Evolutionary conservation across 2,329 filamentous ascomycete genomes (phyloP).

Genomic region (Aspergillus uvarum): DNA sequence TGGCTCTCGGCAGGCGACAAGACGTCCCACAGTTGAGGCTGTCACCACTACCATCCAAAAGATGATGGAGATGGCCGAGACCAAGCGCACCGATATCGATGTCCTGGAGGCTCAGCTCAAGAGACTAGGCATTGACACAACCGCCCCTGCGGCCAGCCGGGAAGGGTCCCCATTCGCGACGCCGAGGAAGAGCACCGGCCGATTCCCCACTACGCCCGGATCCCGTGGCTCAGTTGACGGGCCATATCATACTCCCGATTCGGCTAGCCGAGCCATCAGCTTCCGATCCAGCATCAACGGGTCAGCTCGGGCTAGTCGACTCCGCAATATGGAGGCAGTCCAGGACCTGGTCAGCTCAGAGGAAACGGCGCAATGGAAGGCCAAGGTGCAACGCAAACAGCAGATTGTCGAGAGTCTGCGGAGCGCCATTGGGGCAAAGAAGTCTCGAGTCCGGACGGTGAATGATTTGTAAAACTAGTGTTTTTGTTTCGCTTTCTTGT

Average conservation of each 20-base stretch:
- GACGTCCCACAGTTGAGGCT: slow-evolving; percentile 82
- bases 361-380: slow-evolving; percentile 37
- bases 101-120: slow-evolving; percentile 84
- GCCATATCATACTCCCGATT: slow-evolving; percentile 45
- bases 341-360: slow-evolving; percentile 27
- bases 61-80: slow-evolving; percentile 90
- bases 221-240: slow-evolving; percentile 35
- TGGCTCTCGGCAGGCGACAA: slow-evolving; percentile 31
- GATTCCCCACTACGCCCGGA: slow-evolving; percentile 39
- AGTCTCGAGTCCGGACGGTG: slow-evolving; percentile 33
- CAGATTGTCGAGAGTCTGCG: slow-evolving; percentile 38
- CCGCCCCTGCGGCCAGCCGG: slow-evolving; percentile 27
- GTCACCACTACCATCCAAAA: slow-evolving; percentile 88
- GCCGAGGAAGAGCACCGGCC: slow-evolving; percentile 33
- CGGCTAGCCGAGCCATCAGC: slow-evolving; percentile 30
- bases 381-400: slow-evolving; percentile 37
- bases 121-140: slow-evolving; percentile 58
- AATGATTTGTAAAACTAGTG: slow-evolving; percentile 31
- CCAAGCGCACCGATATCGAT: slow-evolving; percentile 86
- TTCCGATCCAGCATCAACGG: slow-evolving; percentile 39
- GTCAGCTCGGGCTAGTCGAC: slow-evolving; percentile 32
- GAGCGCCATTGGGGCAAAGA: slow-evolving; percentile 36
- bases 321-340: slow-evolving; percentile 32
- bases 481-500: slow-evolving; percentile 8
- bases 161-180: slow-evolving; percentile 43